Percentiles rank a stretch among this genome's conserved stretches.
phyloP scores from a whole-genome alignment of 2,329 filamentous ascomycete species.

The Fusarium sororula region DNA sequence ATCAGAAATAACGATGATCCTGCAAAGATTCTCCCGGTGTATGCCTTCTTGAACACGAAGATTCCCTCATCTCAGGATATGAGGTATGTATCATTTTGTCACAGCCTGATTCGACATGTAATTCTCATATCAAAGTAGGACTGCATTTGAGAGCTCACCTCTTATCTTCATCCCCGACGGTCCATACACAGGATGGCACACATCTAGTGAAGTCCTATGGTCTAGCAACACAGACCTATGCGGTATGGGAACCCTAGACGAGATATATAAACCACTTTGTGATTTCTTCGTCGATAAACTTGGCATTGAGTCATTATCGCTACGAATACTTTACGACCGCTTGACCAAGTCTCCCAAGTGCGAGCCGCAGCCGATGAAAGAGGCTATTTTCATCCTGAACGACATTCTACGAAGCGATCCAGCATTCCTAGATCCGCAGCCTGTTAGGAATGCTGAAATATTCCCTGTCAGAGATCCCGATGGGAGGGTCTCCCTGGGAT shows the following conservation, averaged over 20 bases:
- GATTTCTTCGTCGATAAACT: background rate
- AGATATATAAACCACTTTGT: background rate
- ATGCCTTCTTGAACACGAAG: background rate
- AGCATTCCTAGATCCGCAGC: background rate
- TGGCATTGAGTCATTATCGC: background rate
- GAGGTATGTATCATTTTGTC: background rate
- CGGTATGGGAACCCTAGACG: background rate
- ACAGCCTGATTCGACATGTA: background rate
- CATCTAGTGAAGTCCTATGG: background rate
- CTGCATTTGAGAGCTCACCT: background rate
- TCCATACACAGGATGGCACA: background rate
- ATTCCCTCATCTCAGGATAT: background rate
- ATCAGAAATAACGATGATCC: background rate
- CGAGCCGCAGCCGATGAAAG: background rate
- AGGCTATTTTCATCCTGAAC: background rate
- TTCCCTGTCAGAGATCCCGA: background rate
- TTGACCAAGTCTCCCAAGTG: background rate
- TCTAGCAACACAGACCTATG: background rate
- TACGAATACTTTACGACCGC: background rate
- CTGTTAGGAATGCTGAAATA: background rate
- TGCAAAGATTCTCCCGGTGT: accelerated
- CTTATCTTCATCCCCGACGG: background rate
- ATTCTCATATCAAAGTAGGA: background rate
- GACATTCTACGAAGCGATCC: background rate
- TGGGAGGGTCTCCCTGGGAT: background rate